Evolutionary conservation across 768 basidiomycete genomes (phyloP), one percentile per base, ranked within the genome.

Genomic region (Lentinula detonsa): DNA sequence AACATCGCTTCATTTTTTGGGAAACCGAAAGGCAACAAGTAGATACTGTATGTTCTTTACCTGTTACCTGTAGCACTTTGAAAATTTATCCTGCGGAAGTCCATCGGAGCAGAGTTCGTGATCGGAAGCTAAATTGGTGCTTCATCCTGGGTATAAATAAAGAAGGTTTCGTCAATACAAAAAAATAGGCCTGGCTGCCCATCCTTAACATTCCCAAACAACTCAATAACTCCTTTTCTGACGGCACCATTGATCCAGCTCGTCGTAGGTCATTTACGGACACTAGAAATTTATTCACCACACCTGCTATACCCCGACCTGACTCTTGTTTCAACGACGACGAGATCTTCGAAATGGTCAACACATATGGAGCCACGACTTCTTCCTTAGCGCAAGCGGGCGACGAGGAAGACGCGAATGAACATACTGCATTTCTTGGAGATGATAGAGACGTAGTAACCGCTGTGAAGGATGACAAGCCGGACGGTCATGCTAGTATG

Each of bases 401-500:
- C 65, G 77, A 77, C 61, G 69, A 69, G 52, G 78, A 76, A 57
- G 90, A 91, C 71, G 72, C 71, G 48, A 43, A 39, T 23, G 55
- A 56, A 45, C 55, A 56, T 13, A 84, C 83, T 68, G 81, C 88
- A 11, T 74, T 93, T 60, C 76, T 93, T 39, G 83, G 82, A 42
- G 80, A 73, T 51, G 71, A 75, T 50, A 70, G 71, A 48, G 63
- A 70, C 42, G 9, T 11, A 23, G 63, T 65, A 35, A 52, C 65
- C 0, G 53, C 63, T 34, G 69, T 69, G 55, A 62, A 62, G 54
- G 61, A 61, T 18, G 58, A 13, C 34, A 71, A 70, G 55, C 67
- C 61, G 54, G 88, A 90, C 18, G 93, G 93, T 0, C 84, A 83
- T 72, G 93, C 91, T 10, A 83, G 75, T 46, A 71, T 93, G 31